Base-by-base conservation (phyloP, 2,329 filamentous ascomycete species). In the Podosphaera aphanis region DNA sequence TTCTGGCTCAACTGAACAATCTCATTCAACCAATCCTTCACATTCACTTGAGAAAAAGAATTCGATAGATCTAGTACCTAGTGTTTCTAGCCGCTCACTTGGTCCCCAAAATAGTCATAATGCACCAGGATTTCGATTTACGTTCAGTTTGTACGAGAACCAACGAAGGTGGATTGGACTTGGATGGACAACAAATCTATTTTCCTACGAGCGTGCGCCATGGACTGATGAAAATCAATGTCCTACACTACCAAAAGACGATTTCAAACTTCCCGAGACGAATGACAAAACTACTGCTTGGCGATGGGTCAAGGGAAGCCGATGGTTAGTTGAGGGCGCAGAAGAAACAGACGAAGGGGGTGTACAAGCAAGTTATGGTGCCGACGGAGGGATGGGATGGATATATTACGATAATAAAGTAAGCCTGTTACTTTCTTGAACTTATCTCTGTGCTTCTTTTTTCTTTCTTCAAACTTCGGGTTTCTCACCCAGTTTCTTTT, bases 141-240 rank as follows among this genome's bases (percentile, higher is more conserved):
- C 90, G 0, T 98, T 98, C 51, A 86, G 90, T 42, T 70, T 98
- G 2, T 95, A 86, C 57, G 90, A 98, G 60, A 98, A 98, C 55
- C 90, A 98, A 61, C 74, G 90, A 37, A 74, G 90, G 45, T 98
- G 90, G 90, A 66, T 98, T 3, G 88, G 86, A 1, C 71, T 98
- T 11, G 90, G 90, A 0, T 98, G 90, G 86, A 95, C 90, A 0
- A 79, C 79, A 2, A 92, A 79, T 35, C 66, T 98, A 49, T 84
- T 98, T 52, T 77, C 85, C 0, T 92, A 94, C 56, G 90, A 98
- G 59, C 72, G 90, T 37, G 72, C 79, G 1, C 71, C 86, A 0
- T 98, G 90, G 88, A 94, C 90, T 0, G 90, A 98, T 60, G 90
- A 98, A 62, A 85, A 94, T 59, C 73, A 92, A 46, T 93, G 93